Evolutionary conservation across 108 stramenopile species (phyloP).

Genomic region (Pseudonitzschia delicatissima): DNA sequence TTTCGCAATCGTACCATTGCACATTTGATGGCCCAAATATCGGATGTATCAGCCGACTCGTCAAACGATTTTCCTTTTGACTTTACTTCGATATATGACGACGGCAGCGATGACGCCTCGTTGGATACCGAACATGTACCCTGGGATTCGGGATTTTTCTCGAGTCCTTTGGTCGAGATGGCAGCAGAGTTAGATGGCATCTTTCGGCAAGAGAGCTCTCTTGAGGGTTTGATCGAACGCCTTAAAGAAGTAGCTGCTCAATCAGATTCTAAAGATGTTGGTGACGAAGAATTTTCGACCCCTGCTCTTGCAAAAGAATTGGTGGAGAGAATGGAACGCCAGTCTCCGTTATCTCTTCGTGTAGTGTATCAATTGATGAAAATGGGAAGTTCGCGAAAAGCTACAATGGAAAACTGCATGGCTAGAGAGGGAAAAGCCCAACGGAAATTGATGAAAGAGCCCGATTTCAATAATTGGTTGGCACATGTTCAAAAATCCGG

Average conservation of each 20-base stretch:
- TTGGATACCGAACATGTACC: constrained; percentile 40
- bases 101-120: constrained; percentile 31
- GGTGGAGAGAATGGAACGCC: constrained; percentile 56
- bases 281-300: constrained; percentile 44
- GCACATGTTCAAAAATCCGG: constrained; percentile 39
- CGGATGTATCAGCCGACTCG: constrained; percentile 53
- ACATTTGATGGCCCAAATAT: constrained; percentile 52
- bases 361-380: constrained; percentile 53
- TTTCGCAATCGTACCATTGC: constrained; percentile 68
- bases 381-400: constrained; percentile 37
- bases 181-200: constrained; percentile 66
- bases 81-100: constrained; percentile 12
- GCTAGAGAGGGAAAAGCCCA: constrained; percentile 63
- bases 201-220: constrained; percentile 50
- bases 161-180: constrained; percentile 58
- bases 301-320: constrained; percentile 60
- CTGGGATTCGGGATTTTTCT: constrained; percentile 33
- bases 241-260: constrained; percentile 41
- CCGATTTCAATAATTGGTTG: constrained; percentile 69
- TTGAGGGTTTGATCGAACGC: constrained; percentile 72
- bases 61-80: constrained; percentile 31
- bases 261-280: constrained; percentile 21
- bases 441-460: constrained; percentile 40
- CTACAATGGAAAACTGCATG: constrained; percentile 69
- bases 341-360: constrained; percentile 72